These are phyloP conservation scores for Leishmania tropica DNA, from an alignment of 208 protist species.

Conservation along the genomic window DNA sequence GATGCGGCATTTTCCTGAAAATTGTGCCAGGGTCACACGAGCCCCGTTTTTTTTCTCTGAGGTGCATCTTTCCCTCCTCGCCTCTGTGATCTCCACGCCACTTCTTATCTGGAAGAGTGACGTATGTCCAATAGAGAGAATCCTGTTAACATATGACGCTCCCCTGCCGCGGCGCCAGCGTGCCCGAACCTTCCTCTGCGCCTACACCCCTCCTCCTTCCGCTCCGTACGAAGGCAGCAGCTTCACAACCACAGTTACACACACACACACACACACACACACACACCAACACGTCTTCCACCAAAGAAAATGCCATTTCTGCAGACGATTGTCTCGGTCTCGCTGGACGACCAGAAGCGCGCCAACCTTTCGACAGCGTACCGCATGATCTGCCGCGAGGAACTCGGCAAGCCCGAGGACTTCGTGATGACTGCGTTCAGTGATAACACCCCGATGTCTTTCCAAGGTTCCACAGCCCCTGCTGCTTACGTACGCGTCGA, in stretches of 20 bases:
- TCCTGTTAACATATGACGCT: neutral
- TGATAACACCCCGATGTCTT: conserved; percentile 25
- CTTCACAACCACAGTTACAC: neutral
- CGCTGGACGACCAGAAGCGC: conserved; percentile 32
- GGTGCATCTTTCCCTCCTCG: neutral
- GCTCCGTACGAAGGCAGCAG: neutral
- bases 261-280: neutral
- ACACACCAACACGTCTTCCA: neutral
- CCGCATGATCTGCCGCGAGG: conserved; percentile 21
- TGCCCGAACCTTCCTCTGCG: neutral
- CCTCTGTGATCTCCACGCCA: neutral
- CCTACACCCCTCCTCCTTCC: neutral
- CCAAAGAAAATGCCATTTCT: conserved; percentile 34
- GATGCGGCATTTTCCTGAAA: neutral
- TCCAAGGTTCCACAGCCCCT: conserved; percentile 27
- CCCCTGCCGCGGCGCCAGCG: neutral
- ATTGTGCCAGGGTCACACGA: neutral
- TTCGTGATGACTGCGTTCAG: conserved; percentile 48
- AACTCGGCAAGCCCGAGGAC: conserved; percentile 34
- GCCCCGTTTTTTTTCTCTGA: neutral
- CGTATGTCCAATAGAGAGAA: neutral
- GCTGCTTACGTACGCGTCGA: conserved; percentile 32
- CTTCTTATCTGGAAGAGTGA: neutral
- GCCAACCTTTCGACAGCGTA: conserved; percentile 20
- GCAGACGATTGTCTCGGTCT: conserved; percentile 29